phyloP scores from a whole-genome alignment of 768 basidiomycete species.

The Mycena floridula region DNA sequence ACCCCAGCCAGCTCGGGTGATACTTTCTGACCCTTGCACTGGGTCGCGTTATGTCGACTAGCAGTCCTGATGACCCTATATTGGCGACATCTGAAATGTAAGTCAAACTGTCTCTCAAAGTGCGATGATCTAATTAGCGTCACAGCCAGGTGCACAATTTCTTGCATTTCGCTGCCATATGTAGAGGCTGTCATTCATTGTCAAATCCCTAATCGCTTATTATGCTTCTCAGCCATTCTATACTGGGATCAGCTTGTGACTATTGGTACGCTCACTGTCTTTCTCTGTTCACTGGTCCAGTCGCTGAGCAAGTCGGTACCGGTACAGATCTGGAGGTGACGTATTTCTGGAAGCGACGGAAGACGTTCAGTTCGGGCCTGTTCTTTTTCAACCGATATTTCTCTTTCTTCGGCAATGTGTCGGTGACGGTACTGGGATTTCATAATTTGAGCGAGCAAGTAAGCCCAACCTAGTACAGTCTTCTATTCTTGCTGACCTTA shows the following conservation, averaged over 20 bases:
- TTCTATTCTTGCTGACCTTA: background rate
- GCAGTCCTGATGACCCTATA: slow-evolving; percentile 10
- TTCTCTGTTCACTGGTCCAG: background rate
- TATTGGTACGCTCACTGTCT: background rate
- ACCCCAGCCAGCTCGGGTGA: too few relatives aligned
- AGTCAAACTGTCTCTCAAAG: background rate
- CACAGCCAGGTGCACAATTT: slow-evolving; percentile 1
- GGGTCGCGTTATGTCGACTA: too few relatives aligned
- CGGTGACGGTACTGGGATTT: slow-evolving; percentile 7
- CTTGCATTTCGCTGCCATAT: slow-evolving; percentile 3
- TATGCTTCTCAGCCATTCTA: slow-evolving; percentile 1
- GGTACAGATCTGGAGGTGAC: slow-evolving; percentile 12
- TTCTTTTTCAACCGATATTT: slow-evolving; percentile 19
- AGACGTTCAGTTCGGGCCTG: slow-evolving; percentile 8
- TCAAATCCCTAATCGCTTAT: background rate
- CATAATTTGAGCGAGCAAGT: background rate
- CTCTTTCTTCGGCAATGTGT: slow-evolving; percentile 10
- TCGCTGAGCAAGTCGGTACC: background rate
- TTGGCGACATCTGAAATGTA: slow-evolving; percentile 6
- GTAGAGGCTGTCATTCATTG: slow-evolving; percentile 1
- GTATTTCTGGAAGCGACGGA: slow-evolving; percentile 13
- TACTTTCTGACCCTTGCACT: too few relatives aligned
- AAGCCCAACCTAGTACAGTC: background rate
- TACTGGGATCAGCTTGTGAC: slow-evolving; percentile 7
- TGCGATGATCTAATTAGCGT: background rate